Evolutionary conservation across 768 basidiomycete genomes (phyloP).

Genomic region (Chalciporus piperatus): DNA sequence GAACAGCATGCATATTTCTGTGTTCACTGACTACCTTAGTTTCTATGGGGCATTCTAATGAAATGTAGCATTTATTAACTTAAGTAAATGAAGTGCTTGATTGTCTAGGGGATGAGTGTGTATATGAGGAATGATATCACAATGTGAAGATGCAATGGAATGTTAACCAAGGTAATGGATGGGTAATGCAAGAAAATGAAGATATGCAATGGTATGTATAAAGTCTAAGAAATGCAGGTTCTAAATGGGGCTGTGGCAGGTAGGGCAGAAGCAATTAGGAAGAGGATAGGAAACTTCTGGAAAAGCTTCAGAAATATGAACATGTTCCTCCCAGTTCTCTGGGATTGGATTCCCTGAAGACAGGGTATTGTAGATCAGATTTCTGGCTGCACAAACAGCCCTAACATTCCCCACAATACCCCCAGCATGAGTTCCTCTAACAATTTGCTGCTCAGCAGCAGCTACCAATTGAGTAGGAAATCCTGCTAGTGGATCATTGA

Average conservation of each 20-base stretch:
- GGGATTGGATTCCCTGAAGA: slow-evolving; percentile 26
- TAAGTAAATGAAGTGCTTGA: neutral
- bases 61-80: neutral
- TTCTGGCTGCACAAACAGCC: slow-evolving; percentile 45
- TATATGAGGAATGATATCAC: too few relatives aligned
- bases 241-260: slow-evolving; percentile 45
- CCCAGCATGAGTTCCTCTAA: slow-evolving; percentile 41
- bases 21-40: slow-evolving; percentile 7
- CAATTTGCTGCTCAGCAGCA: slow-evolving; percentile 51
- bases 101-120: neutral
- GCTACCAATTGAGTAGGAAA: slow-evolving; percentile 41
- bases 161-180: neutral
- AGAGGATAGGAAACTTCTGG: slow-evolving; percentile 16
- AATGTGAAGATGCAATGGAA: neutral
- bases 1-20: slow-evolving; percentile 1
- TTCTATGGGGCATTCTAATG: slow-evolving; percentile 12
- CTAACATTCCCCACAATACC: slow-evolving; percentile 52
- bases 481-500: slow-evolving; percentile 1
- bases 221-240: neutral
- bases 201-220: neutral
- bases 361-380: slow-evolving; percentile 43
- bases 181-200: neutral
- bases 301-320: slow-evolving; percentile 24
- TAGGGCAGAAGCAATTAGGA: slow-evolving; percentile 40
- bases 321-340: slow-evolving; percentile 40